phyloP scores from a whole-genome alignment of 495 filamentous ascomycete genomes.

The Neurospora hispaniola region DNA sequence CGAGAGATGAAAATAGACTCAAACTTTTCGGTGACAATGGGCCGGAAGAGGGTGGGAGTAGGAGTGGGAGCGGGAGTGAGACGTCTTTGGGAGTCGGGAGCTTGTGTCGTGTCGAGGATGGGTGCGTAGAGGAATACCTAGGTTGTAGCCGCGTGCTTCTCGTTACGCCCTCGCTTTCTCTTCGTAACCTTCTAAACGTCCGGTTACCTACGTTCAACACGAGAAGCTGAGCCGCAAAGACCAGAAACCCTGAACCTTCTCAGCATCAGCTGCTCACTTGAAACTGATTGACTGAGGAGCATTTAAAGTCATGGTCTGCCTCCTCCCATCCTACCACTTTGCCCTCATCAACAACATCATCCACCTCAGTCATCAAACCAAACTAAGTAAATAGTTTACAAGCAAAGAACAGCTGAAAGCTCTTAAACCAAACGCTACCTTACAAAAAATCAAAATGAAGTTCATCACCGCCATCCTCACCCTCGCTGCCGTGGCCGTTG shows the following conservation, averaged over 20 bases:
- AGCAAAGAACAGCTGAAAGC: neutral
- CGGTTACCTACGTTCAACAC: neutral
- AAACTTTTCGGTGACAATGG: neutral
- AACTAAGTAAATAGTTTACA: neutral
- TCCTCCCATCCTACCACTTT: neutral
- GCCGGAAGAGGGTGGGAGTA: neutral
- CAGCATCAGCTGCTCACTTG: too few relatives aligned
- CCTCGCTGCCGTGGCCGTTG: slow-evolving; percentile 12
- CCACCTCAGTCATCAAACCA: neutral
- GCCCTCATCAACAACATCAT: neutral
- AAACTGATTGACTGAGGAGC: too few relatives aligned
- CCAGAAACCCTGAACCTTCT: too few relatives aligned
- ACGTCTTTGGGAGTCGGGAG: neutral
- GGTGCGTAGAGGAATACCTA: neutral
- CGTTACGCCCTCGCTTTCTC: neutral
- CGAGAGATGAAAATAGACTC: neutral
- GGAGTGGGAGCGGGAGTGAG: neutral
- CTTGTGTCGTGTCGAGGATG: neutral
- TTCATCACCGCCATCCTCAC: slow-evolving; percentile 9
- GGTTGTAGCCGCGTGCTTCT: neutral
- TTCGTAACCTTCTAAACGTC: neutral
- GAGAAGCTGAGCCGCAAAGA: neutral
- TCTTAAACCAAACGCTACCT: neutral
- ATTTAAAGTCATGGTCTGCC: slow-evolving; percentile 1
- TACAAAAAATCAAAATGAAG: slow-evolving; percentile 13